Evolutionary conservation across 1,284 basidiomycete species (phyloP), one percentile per base, ranked within the genome.

Genomic region (Fomitopsis pinicola): DNA sequence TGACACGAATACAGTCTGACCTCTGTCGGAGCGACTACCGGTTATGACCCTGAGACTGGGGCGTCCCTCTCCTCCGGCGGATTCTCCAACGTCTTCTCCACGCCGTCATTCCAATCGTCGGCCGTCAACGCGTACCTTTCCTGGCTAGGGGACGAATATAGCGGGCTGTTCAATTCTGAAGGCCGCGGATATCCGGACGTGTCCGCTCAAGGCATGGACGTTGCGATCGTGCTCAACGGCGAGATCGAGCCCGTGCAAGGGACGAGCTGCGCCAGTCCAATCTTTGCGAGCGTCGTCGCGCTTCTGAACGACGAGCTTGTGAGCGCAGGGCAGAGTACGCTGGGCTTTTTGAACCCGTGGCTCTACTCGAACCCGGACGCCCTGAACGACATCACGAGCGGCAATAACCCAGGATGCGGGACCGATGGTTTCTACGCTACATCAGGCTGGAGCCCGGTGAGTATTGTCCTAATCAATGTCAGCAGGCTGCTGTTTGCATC

Each of bases 261-360:
- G 73, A 78, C 70, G 73, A 80, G 67, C 69, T 78, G 69, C 33
- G 77, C 84, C 7, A 72, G 79, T 22, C 86, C 86, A 1, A 78
- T 81, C n/a, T 76, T 85, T 59, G 80, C 80, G 12, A 74, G 78
- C 15, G 75, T 87, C 58, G 71, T 88, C 55, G 75, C 82, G 1
- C 75, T 87, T 68, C 66, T 87, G 15, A 87, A 87, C 70, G 84
- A 85, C 66, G 72, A 74, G n/a, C 78, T 79, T n/a, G 64, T 80
- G 36, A 68, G 73, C 0, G 63, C 70, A 4, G 81, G 82, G 19
- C 79, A 81, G 69, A 66, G 69, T n/a, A 64, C 72, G 30, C 72
- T 83, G 2, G 82, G 82, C 9, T 83, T 80, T 74, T 60, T 83
- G 33, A 83, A 83, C 72, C 81, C 82, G 1, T 75, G 79, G 66